These are phyloP conservation scores for Nannochloris sp. DNA, from an alignment of 139 green algal genomes.

Conservation along the genomic window DNA sequence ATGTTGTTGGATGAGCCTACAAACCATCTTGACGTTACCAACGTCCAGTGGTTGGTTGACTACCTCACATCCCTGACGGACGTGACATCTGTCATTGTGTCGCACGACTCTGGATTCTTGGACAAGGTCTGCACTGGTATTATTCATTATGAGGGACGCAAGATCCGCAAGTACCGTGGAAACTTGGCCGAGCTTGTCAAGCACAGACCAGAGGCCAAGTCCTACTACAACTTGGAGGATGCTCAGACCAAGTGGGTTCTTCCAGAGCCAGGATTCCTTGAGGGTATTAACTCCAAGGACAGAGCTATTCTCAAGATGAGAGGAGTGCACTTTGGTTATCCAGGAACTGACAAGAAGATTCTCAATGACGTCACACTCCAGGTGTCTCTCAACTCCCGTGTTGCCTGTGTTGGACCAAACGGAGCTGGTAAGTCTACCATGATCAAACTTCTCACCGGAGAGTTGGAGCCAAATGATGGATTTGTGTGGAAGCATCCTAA, in stretches of 20 bases:
- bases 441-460: slow-evolving; percentile 80
- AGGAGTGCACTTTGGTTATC: slow-evolving; percentile 75
- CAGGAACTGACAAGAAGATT: slow-evolving; percentile 47
- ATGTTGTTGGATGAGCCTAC: slow-evolving; percentile 84
- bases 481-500: slow-evolving; percentile 85
- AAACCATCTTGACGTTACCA: slow-evolving; percentile 78
- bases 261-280: slow-evolving; percentile 82
- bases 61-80: slow-evolving; percentile 56
- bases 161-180: slow-evolving; percentile 72
- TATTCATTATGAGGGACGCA: slow-evolving; percentile 81
- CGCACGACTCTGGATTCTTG: slow-evolving; percentile 83
- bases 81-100: slow-evolving; percentile 76
- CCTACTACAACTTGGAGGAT: slow-evolving; percentile 72
- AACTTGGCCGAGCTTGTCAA: slow-evolving; percentile 89
- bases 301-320: slow-evolving; percentile 89
- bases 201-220: slow-evolving; percentile 68
- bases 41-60: slow-evolving; percentile 73
- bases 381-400: slow-evolving; percentile 62
- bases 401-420: slow-evolving; percentile 75
- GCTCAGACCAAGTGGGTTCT: slow-evolving; percentile 63
- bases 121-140: slow-evolving; percentile 80
- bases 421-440: slow-evolving; percentile 89
- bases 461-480: slow-evolving; percentile 63
- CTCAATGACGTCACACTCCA: slow-evolving; percentile 64
- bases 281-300: slow-evolving; percentile 92